Evolutionary conservation across 2,329 filamentous ascomycete species (phyloP), one percentile per base, ranked within the genome.

Genomic region (Periconia digitata): DNA sequence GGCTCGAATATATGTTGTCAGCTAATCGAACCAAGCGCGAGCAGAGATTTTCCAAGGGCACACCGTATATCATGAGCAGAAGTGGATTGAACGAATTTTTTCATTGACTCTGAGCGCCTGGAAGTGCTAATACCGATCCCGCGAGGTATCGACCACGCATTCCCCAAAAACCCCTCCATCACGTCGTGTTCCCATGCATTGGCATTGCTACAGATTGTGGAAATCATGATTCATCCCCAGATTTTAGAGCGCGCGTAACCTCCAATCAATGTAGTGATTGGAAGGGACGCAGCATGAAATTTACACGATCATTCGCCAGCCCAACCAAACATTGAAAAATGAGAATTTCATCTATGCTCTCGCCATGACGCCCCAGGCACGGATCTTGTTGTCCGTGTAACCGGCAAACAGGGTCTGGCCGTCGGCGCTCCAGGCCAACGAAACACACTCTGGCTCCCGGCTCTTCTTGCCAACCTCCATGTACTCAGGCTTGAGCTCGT

Each of bases 401-500:
- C 94, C 94, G 76, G 94, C 92, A 79, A 99, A 99, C 77, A 99
- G 84, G 74, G 94, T 97, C 86, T 97, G 92, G 76, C 94, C 94
- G 73, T 99, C 94, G 74, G 92, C 92, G 76, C 85, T 90, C 94
- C 94, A 99, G 75, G 92, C 92, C 80, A 99, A 84, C 76, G 85
- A 90, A 72, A 99, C 87, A 79, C 92, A 97, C 87, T 97, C 92
- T 70, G 94, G 94, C 80, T 96, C 92, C 75, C 92, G 86, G 86
- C 87, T 91, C 90, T 97, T 97, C 90, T 96, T 96, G 82, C 92
- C 90, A 75, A 91, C 87, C 75, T 91, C 85, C 74, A 91, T 83
- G 83, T 94, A 95, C 78, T 99, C 94, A 66, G 92, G 92, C 88
- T 95, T 96, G 78, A 99, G 87, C 86, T 97, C 94, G 72, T 97